These are phyloP conservation scores for Synchytrium microbalum DNA, from an alignment of 371 early-diverging fungal genomes.

Conservation along the genomic window DNA sequence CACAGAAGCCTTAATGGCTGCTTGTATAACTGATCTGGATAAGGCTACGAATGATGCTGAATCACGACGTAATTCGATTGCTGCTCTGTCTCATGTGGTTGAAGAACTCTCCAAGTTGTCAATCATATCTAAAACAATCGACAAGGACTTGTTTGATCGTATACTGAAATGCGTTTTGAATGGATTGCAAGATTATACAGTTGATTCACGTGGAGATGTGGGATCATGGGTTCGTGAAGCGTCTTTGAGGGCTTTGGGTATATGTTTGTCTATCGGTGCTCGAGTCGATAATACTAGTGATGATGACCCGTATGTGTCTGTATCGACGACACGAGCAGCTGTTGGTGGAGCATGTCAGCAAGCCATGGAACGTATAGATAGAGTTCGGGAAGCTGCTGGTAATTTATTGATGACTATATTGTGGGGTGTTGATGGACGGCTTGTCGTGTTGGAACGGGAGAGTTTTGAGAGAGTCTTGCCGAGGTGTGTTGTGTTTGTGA, in stretches of 20 bases:
- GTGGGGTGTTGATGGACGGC: conserved; percentile 22
- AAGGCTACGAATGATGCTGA: conserved; percentile 48
- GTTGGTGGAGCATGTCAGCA: conserved; percentile 56
- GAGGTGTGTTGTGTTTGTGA: no score
- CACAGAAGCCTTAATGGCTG: no score
- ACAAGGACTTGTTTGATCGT: conserved; percentile 31
- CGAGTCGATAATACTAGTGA: conserved; percentile 24
- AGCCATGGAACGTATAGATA: conserved; percentile 74
- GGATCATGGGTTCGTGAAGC: conserved; percentile 88
- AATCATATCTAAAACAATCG: conserved; percentile 3
- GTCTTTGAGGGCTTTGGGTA: conserved; percentile 50
- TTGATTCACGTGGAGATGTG: conserved; percentile 89
- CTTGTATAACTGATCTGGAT: no score
- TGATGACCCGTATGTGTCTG: background rate
- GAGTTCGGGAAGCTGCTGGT: conserved; percentile 62
- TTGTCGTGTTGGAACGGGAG: conserved; percentile 8
- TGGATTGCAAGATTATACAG: conserved; percentile 75
- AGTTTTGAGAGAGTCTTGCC: conserved; percentile 10
- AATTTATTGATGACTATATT: conserved; percentile 37
- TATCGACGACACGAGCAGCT: conserved; percentile 17
- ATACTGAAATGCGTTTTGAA: conserved; percentile 38
- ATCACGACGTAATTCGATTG: conserved; percentile 56
- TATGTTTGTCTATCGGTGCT: conserved; percentile 38
- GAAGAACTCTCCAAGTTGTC: conserved; percentile 15
- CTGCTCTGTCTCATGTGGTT: conserved; percentile 33